Base-by-base conservation (phyloP, 495 filamentous ascomycete species). In the Aspergillus cavernicola region DNA sequence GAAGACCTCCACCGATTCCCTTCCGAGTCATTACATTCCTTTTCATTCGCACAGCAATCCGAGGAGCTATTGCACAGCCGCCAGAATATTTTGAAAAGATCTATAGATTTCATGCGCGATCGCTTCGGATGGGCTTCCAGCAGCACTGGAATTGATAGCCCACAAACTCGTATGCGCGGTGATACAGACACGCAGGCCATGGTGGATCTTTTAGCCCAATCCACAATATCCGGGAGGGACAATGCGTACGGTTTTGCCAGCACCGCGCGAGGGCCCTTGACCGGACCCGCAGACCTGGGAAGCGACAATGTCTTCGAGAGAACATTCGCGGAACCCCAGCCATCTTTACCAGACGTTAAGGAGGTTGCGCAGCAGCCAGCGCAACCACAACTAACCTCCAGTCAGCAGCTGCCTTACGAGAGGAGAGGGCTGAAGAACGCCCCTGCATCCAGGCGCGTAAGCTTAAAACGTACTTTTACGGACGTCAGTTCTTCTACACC, bases 81-180 rank as follows among this genome's bases (percentile, higher is more conserved):
- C 40, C 95, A 97, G 64, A 97, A 90, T 71, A 86, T 96, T 16
- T 65, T 99, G 60, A 97, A 96, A 65, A 79, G 91, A 48, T 95
- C 91, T 12, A 87, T 98, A 55, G 95, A 97, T 69, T 97, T 97
- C 65, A 93, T 99, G 92, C 85, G 88, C 62, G 92, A 97, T 65
- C 90, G 86, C 51, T 78, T 96, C 66, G 90, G 90, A 54, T 95
- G 90, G 90, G 80, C 82, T 18, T 71, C 78, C 60, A 80, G 61
- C 58, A 82, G 76, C 64, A 75, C 84, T 24, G 81, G 74, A 31
- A 79, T 93, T 48, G 82, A 85, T 16, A 87, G 81, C 53, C 90
- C 90, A 11, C 90, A 96, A 66, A 89, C 91, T 29, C 84, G 87
- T 61, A 74, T 85, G 38, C 84, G 78, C 50, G 91, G 92, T 6